Base-by-base conservation (phyloP, 208 protist genomes). In the Acanthamoeba triangularis region DNA sequence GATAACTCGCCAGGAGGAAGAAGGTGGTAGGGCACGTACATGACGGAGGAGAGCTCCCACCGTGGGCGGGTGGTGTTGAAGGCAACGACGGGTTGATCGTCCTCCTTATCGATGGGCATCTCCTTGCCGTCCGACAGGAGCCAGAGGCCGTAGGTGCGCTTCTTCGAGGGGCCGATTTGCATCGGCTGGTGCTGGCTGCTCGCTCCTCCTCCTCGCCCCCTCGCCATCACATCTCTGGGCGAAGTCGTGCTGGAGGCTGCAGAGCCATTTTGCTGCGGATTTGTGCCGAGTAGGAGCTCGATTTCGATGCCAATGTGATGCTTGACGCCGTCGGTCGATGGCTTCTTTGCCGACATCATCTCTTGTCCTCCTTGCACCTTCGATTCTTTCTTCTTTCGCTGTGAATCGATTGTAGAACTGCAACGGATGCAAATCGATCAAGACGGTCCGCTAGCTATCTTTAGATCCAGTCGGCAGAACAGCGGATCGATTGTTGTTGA, bases 61-160 rank as follows among this genome's bases (percentile, higher is more conserved):
- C 69, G 69, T 30, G 69, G 69, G 69, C 33, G 35, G 35, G 37
- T 35, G 69, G 69, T 78, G 69, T 78, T 78, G 69, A 49, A 78
- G 33, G 69, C 37, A 0, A 78, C 37, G 69, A 78, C 37, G 33
- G 69, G 69, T n/a, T 78, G 69, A 20, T 78, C 69, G 35, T 78
- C 69, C 37, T 78, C 69, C 69, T 78, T 78, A 10, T 78, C 69
- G 10, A 78, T 78, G 37, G 35, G n/a, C 69, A 78, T 18, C 69
- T 78, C 69, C 69, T 78, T 78, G 6, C 69, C 69, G 33, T 47
- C 69, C 3, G 69, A 78, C 10, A 78, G 69, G 33, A 78, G 69
- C 69, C 69, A 78, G 35, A 78, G 37, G 35, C 69, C 69, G 37
- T 78, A 78, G 30, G 69, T 78, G 13, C 69, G 25, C 37, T 78